Base-by-base conservation (phyloP, 2,329 filamentous ascomycete genomes). In the Allantophomopsis cytisporea region DNA sequence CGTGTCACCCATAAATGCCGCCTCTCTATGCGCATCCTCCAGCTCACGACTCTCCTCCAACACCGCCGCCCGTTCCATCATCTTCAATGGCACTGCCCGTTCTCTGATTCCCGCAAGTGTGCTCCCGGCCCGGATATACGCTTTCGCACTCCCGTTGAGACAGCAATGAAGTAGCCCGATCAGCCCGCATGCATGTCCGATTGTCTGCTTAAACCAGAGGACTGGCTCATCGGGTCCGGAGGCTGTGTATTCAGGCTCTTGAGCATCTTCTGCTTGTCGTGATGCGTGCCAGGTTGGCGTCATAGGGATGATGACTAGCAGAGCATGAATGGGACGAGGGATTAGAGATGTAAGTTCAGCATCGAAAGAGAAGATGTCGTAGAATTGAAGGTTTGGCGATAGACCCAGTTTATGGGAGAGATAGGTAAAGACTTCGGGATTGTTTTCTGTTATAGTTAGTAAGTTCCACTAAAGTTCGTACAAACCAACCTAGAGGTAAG, bases 161-260 rank as follows among this genome's bases (percentile, higher is more conserved):
- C 85, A 73, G 14, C 80, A 83, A 56, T 96, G 91, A 35, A 96
- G 58, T 20, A 96, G 61, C 0, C 83, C 91, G 65, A 95, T 94
- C 34, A 94, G 64, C 0, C 89, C 89, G 58, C 89, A 96, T 1
- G 89, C 86, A 57, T 96, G 94, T 44, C 83, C 75, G 51, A 96
- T 95, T 0, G 88, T 96, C 64, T 96, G 89, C 50, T 76, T 83
- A 69, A 88, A 95, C 89, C 89, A 98, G 7, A 94, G 54, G 0
- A 95, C 84, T 5, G 84, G 80, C 54, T 95, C 85, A 0, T 53
- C 54, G 1, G 71, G 61, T 1, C 87, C 87, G 14, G 66, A 68
- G 34, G 80, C 82, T 0, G 59, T 56, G 63, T 94, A 94, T 31
- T 77, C 73, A 2, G 63, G 48, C 32, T 66, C 64, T 16, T 69